Evolutionary conservation across 371 early-diverging fungal genomes (phyloP).

Genomic region (Mortierella sp.): DNA sequence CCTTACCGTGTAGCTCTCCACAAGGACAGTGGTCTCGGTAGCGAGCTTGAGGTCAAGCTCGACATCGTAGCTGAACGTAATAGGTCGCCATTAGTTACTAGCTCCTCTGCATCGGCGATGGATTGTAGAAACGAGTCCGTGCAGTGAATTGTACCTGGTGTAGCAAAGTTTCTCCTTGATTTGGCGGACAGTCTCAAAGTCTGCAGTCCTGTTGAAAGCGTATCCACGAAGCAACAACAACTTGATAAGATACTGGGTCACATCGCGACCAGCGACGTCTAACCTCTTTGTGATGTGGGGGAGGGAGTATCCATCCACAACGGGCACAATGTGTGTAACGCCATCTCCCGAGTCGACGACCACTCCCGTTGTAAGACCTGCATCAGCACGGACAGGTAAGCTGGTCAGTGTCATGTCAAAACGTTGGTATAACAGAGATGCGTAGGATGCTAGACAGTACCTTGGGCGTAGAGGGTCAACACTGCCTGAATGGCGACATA

Average conservation of each 20-base stretch:
- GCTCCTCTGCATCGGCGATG: not conserved
- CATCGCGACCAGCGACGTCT: slow-evolving; percentile 97
- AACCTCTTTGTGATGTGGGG: slow-evolving; percentile 92
- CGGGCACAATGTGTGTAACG: slow-evolving; percentile 98
- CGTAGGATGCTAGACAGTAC: slow-evolving; percentile 56
- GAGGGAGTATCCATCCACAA: slow-evolving; percentile 94
- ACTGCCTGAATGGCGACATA: slow-evolving; percentile 98
- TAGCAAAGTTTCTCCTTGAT: slow-evolving; percentile 98
- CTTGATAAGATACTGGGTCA: slow-evolving; percentile 96
- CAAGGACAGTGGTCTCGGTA: slow-evolving; percentile 94
- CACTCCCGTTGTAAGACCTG: slow-evolving; percentile 80
- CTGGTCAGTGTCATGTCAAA: not conserved
- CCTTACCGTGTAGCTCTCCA: slow-evolving; percentile 91
- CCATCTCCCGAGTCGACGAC: slow-evolving; percentile 98
- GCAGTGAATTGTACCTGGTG: slow-evolving; percentile 73
- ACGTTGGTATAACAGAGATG: too few relatives aligned
- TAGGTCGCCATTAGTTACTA: not conserved
- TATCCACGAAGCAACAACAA: slow-evolving; percentile 93
- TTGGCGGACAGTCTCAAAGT: slow-evolving; percentile 97
- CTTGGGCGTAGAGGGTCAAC: slow-evolving; percentile 96
- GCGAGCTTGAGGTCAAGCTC: slow-evolving; percentile 94
- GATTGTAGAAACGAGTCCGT: not conserved
- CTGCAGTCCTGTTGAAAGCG: slow-evolving; percentile 96
- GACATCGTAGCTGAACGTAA: slow-evolving; percentile 85
- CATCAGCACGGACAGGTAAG: not conserved